Evolutionary conservation across 805 yeast species (phyloP).

Genomic region (Isabelozyma rhagii): DNA sequence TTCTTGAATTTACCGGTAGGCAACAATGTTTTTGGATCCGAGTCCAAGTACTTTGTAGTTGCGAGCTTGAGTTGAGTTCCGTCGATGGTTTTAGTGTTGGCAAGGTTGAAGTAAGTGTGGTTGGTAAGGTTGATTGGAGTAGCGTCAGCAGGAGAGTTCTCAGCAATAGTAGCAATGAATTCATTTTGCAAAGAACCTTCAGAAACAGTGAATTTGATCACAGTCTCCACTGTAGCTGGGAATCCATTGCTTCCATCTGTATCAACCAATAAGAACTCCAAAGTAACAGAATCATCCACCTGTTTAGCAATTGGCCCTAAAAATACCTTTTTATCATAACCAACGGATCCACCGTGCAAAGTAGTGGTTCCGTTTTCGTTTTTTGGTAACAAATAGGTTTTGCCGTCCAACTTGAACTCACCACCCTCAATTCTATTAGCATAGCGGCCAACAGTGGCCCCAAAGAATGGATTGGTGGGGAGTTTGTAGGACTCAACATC

Average conservation of each 20-base stretch:
- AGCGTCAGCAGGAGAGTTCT: constrained; percentile 28
- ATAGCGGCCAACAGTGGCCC: constrained; percentile 63
- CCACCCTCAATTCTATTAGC: constrained; percentile 59
- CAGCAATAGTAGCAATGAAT: constrained; percentile 38
- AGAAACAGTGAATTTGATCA: constrained; percentile 44
- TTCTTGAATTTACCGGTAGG: constrained; percentile 45
- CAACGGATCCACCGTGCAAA: constrained; percentile 55
- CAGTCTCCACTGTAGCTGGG: constrained; percentile 53
- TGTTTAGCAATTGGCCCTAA: constrained; percentile 51
- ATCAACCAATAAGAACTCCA: constrained; percentile 43
- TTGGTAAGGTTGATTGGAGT: constrained; percentile 59
- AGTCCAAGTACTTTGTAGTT: constrained; percentile 40
- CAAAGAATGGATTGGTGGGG: constrained; percentile 49
- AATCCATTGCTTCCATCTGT: constrained; percentile 51
- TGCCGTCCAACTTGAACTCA: constrained; percentile 37
- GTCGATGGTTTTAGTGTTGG: constrained; percentile 23
- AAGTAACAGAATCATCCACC: constrained; percentile 24
- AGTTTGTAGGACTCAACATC: constrained; percentile 25
- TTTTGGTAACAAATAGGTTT: constrained; percentile 35
- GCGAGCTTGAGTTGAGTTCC: constrained; percentile 31
- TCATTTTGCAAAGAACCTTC: constrained; percentile 44
- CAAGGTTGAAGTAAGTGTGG: constrained; percentile 59
- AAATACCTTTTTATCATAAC: constrained; percentile 50
- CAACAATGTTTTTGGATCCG: constrained; percentile 29
- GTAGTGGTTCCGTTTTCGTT: constrained; percentile 37